Base-by-base conservation (phyloP, 2,329 filamentous ascomycete species). In the Paecilomyces fulvus region DNA sequence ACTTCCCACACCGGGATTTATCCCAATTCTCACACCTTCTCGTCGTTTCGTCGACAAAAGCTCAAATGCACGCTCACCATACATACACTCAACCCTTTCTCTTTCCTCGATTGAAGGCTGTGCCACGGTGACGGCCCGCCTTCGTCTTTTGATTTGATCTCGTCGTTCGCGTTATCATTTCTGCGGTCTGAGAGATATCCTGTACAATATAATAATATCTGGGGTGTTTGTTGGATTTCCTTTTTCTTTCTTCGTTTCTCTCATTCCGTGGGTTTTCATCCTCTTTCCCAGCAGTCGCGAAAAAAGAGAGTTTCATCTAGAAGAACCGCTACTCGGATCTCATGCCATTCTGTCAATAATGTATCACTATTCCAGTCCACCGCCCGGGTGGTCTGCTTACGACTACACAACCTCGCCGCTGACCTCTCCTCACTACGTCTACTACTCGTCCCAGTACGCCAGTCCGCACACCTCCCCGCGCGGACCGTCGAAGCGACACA, bases 371-470 rank as follows among this genome's bases (percentile, higher is more conserved):
- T 65, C 72, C 60, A 69, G 69, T 67, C 77, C 77, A 65, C 74
- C 77, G 49, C 74, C 74, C 55, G 74, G 75, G 68, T 80, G 77
- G 71, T 72, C 74, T 59, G 64, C 70, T 56, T 78, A 76, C 71
- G 73, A 78, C 60, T 80, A 79, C 65, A 73, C 73, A 56, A 75
- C 74, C 59, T 72, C 73, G 37, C 74, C 78, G 54, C 76, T 78
- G 21, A 75, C 80, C 55, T 81, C 80, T 55, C 79, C 81, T 20
- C 77, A 73, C 58, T 76, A 76, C 66, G 63, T 69, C 56, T 74
- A 75, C 62, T 84, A 83, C 74, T 79, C 80, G 68, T 80, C 81
- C 8, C 78, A 80, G 60, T 79, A 80, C 65, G 76, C 75, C 60
- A 73, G 73, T 58, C 73, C 79, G 60, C 75, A 73, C 49, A 65